phyloP scores from a whole-genome alignment of 345 rosid species.

The Sisymbrium irio region DNA sequence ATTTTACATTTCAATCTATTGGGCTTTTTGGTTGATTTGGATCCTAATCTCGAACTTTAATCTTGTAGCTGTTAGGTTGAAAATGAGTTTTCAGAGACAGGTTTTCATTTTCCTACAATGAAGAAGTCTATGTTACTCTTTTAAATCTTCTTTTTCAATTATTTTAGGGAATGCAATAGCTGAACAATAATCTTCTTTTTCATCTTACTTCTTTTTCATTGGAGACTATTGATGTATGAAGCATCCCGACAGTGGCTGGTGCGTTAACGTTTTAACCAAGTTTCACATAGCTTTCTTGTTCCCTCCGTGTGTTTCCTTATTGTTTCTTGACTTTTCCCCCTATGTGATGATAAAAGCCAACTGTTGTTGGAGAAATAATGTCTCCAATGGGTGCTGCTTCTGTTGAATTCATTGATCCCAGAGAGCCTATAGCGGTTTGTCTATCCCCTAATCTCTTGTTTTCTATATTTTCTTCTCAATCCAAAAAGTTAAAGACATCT shows the following conservation, averaged over 20 bases:
- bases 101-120: too few species aligned
- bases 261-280: slow-evolving; percentile 18
- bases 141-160: too few species aligned
- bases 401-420: slow-evolving; percentile 91
- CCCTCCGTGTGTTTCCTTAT: not conserved
- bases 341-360: slow-evolving; percentile 52
- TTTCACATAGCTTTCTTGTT: not conserved
- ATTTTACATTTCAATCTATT: not conserved
- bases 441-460: not conserved
- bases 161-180: slow-evolving; percentile 77
- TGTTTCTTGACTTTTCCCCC: not conserved
- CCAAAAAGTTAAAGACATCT: not conserved
- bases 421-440: slow-evolving; percentile 84
- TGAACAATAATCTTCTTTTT: too few species aligned
- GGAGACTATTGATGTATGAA: slow-evolving; percentile 85
- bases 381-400: slow-evolving; percentile 85
- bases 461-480: not conserved
- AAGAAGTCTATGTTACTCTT: too few species aligned
- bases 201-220: too few species aligned
- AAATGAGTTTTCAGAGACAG: too few species aligned
- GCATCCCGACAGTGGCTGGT: slow-evolving; percentile 97
- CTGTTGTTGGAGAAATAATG: slow-evolving; percentile 78
- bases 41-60: too few species aligned
- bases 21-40: too few species aligned
- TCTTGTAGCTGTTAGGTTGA: too few species aligned